Evolutionary conservation across 2,329 filamentous ascomycete genomes (phyloP), one percentile per base, ranked within the genome.

Genomic region (Phyllosticta citrichinensis): DNA sequence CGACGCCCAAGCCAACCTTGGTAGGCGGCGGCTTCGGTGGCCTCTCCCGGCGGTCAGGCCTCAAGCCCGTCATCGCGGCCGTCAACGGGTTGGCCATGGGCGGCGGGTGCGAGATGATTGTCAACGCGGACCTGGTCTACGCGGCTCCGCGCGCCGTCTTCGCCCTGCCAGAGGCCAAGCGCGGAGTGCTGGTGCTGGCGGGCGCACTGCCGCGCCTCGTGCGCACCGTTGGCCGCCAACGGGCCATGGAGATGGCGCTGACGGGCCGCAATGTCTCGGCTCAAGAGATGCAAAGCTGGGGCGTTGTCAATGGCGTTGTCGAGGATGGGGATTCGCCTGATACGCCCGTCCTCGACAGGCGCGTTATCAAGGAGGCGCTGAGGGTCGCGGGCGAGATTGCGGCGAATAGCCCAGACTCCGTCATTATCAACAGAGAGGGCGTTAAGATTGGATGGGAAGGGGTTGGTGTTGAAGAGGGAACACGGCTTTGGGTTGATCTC

Each of bases 401-500:
- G 19, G 80, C 69, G 62, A 87, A 88, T 72, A 89, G 86, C 66
- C 89, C 89, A 2, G 89, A 94, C 73, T 80, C 86, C 24, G 82
- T 93, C 33, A 83, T 92, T 67, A 86, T 90, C n/a, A 86, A 79
- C 63, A 79, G 88, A 22, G 85, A 86, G 69, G 89, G 88, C 0
- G 68, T 94, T 57, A 83, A 87, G 71, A 73, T 88, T 64, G 88
- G 86, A 0, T 91, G 87, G 87, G 88, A 90, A 66, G 81, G 79
- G 0, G 74, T 86, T 20, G 83, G 85, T 11, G 87, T 85, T 0
- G 83, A 85, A 70, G 79, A 82, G 63, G 87, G 76, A 10, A 89
- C 84, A 40, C 76, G 76, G 63, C 69, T 83, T 64, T 70, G 88
- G 60, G 77, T 80, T 17, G 79, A 83, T 59, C 80, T 80, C 1